Base-by-base conservation (phyloP, 192 early-diverging fungal species). In the Podila horticola region DNA sequence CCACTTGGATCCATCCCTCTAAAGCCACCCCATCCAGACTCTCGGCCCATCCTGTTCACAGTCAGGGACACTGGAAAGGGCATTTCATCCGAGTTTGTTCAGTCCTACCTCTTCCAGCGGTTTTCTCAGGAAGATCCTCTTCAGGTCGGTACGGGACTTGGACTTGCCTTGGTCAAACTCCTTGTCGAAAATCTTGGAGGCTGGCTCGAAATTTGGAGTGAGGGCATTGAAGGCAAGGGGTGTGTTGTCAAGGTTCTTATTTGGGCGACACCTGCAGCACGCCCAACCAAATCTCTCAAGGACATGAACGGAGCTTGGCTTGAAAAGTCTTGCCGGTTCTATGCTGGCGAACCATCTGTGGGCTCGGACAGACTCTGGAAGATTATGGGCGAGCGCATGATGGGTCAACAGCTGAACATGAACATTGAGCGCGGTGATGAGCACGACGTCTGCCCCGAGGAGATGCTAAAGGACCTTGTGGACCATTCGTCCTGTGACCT, bases 61-160 rank as follows among this genome's bases (percentile, higher is more conserved):
- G 83, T 88, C n/a, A 64, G 74, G 34, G 87, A 88, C 71, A 88
- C 85, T 8, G 87, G 87, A 22, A 55, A 49, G 51, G 87, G 87
- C 12, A 88, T 88, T 10, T 85, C 85, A 1, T 70, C 69, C 20
- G 64, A 72, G 22, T 88, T 75, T 84, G 71, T 86, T 7, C 73
- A 72, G 7, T 59, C 74, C 13, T 59, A 79, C 55, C 24, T 88
- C 7, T 87, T 87, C 51, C 75, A 86, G 61, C 74, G 85, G 5
- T 88, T 88, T 66, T 75, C 87, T 2, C 86, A 87, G 57, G 86
- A 89, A 34, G 79, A 89, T 51, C 84, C 88, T 6, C 50, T 87
- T 7, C 81, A 84, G 31, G 79, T 74, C 28, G 88, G 88, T 5
- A 85, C 86, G 0, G 88, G 88, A 34, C 71, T 89, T 17, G 88